Percentiles rank a stretch among this genome's conserved stretches.
These are phyloP conservation scores for Schizophyllum amplum DNA, from an alignment of 1,284 basidiomycete species.

Conservation along the genomic window DNA sequence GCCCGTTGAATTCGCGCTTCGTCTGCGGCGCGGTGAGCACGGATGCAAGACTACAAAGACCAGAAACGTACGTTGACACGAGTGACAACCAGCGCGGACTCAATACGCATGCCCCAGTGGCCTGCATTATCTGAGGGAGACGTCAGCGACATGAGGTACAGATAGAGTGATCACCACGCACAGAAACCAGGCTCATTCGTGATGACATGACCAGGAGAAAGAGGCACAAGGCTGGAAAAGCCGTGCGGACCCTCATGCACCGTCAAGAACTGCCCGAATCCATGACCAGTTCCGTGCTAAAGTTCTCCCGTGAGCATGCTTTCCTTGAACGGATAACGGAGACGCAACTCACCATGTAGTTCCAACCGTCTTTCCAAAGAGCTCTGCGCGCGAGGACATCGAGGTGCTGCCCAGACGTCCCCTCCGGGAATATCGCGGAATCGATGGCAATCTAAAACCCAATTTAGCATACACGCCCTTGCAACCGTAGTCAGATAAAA, in stretches of 20 bases:
- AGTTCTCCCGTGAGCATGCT: conserved; percentile 4
- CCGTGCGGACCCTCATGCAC: conserved; percentile 74
- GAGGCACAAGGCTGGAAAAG: conserved; percentile 57
- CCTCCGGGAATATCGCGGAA: conserved; percentile 80
- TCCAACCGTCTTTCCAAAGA: conserved; percentile 84
- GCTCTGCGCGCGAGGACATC: conserved; percentile 82
- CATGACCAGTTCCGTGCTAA: conserved; percentile 81
- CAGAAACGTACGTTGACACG: conserved; percentile 49
- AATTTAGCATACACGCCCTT: conserved; percentile 4
- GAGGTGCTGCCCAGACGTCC: conserved; percentile 73
- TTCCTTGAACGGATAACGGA: conserved; percentile 14
- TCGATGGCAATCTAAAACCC: conserved; percentile 78
- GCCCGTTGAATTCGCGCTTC: conserved; percentile 62
- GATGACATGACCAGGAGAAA: conserved; percentile 80
- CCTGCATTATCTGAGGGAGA: conserved; percentile 61
- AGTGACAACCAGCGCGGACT: conserved; percentile 72
- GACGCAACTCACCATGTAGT: conserved; percentile 54
- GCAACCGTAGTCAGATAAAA: conserved; percentile 17
- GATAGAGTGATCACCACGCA: conserved; percentile 31
- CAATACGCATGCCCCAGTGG: conserved; percentile 85
- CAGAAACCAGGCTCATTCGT: conserved; percentile 86
- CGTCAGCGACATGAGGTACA: conserved; percentile 11
- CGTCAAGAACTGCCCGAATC: conserved; percentile 74
- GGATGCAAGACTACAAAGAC: neutral
- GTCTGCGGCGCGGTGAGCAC: conserved; percentile 35